phyloP scores from a whole-genome alignment of 192 early-diverging fungal genomes.

The Spinellus fusiger region DNA sequence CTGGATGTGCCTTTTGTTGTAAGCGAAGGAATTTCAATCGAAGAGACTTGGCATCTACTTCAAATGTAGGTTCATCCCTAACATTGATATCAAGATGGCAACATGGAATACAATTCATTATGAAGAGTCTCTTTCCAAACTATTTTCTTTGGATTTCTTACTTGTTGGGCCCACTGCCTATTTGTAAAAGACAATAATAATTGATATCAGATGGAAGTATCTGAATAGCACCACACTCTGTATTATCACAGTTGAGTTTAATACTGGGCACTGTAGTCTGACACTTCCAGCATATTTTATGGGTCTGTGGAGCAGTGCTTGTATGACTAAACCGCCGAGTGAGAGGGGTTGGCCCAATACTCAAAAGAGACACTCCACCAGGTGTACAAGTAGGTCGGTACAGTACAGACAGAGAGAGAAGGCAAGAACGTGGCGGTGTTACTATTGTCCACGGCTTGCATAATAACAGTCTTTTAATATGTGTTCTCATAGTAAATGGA shows the following conservation, averaged over 20 bases:
- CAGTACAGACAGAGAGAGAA: too few relatives aligned
- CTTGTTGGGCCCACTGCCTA: background rate
- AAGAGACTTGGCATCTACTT: conserved; percentile 58
- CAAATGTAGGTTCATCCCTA: conserved; percentile 49
- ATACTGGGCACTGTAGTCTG: conserved; percentile 31
- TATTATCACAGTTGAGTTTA: conserved; percentile 51
- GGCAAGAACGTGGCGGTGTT: too few relatives aligned
- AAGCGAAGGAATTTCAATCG: conserved; percentile 61
- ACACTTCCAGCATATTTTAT: conserved; percentile 62
- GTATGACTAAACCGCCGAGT: too few relatives aligned
- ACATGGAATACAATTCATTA: background rate
- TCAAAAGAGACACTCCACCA: too few relatives aligned
- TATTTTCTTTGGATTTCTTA: background rate
- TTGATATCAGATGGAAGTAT: conserved; percentile 38
- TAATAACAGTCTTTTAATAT: too few relatives aligned
- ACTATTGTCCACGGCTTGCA: too few relatives aligned
- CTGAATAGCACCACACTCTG: conserved; percentile 56
- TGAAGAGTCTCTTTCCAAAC: background rate
- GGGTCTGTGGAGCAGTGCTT: too few relatives aligned
- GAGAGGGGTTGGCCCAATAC: too few relatives aligned
- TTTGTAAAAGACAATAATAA: conserved; percentile 40
- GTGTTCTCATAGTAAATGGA: too few relatives aligned
- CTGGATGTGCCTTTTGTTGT: conserved; percentile 84
- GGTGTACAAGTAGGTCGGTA: too few relatives aligned
- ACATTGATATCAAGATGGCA: background rate